phyloP scores from a whole-genome alignment of 768 basidiomycete species.

The Gautieria morchelliformis region DNA sequence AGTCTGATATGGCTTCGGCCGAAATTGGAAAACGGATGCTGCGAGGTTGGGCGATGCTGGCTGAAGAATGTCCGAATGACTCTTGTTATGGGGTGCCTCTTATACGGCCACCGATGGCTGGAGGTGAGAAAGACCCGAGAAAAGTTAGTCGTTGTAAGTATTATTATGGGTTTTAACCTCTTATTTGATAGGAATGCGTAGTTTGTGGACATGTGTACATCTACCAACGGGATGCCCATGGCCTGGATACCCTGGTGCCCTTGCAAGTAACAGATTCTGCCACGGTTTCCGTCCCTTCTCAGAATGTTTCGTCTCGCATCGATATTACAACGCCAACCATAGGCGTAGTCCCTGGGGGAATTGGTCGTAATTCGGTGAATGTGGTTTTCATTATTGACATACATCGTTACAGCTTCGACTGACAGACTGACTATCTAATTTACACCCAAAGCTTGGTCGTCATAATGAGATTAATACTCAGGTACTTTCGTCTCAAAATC shows the following conservation, averaged over 20 bases:
- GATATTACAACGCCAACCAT: not conserved
- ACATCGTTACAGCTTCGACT: not conserved
- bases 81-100: constrained; percentile 77
- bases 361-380: not conserved
- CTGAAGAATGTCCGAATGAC: constrained; percentile 66
- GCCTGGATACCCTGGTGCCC: constrained; percentile 34
- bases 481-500: not conserved
- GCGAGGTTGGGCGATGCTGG: constrained; percentile 86
- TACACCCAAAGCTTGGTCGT: too few relatives aligned
- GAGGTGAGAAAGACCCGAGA: constrained; percentile 45
- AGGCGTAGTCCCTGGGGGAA: not conserved
- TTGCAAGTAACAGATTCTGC: not conserved
- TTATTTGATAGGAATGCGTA: constrained; percentile 57
- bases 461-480: too few relatives aligned
- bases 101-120: constrained; percentile 58
- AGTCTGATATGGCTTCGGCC: constrained; percentile 71
- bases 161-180: constrained; percentile 1
- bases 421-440: too few relatives aligned
- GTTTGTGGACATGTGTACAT: constrained; percentile 58
- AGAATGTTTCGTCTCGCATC: not conserved
- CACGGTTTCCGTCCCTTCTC: not conserved
- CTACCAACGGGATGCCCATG: constrained; percentile 41
- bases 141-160: constrained; percentile 37
- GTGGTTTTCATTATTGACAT: not conserved
- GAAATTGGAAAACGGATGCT: constrained; percentile 72